These are phyloP conservation scores for Nigrospora sphaerica DNA, from an alignment of 2,329 filamentous ascomycete species.

Conservation along the genomic window DNA sequence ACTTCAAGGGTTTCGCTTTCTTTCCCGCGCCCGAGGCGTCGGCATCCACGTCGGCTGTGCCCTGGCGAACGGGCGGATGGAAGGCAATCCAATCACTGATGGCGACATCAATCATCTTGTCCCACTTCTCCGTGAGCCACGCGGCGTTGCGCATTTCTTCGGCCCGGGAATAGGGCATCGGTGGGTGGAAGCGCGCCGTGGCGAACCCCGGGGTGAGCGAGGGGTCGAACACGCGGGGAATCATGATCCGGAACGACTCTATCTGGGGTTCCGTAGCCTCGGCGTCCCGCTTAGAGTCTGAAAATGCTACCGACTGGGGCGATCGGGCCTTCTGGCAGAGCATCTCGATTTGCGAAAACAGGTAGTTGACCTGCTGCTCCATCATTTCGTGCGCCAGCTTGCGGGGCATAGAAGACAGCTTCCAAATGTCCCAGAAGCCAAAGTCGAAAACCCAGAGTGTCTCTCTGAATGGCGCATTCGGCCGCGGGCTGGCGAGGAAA, in stretches of 20 bases:
- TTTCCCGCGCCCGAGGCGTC: conserved; percentile 21
- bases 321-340: conserved; percentile 37
- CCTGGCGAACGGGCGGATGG: conserved; percentile 10
- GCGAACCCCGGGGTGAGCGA: conserved; percentile 48
- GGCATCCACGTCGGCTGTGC: conserved; percentile 5
- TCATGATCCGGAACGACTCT: conserved; percentile 38
- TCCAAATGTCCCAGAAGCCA: conserved; percentile 50
- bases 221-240: conserved; percentile 46
- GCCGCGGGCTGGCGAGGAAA: conserved; percentile 34
- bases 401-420: conserved; percentile 38
- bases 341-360: conserved; percentile 39
- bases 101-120: conserved; percentile 30
- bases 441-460: conserved; percentile 47
- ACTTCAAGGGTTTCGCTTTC: conserved; percentile 14
- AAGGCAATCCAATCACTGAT: conserved; percentile 36
- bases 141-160: conserved; percentile 49
- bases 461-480: conserved; percentile 28
- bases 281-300: conserved; percentile 27
- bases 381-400: conserved; percentile 27
- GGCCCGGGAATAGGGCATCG: conserved; percentile 36
- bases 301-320: conserved; percentile 35
- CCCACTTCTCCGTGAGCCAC: conserved; percentile 43
- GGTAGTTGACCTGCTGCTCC: conserved; percentile 25
- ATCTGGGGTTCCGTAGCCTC: conserved; percentile 13
- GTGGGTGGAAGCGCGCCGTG: conserved; percentile 30